Evolutionary conservation across 768 basidiomycete species (phyloP).

Genomic region (Epithele typhae): DNA sequence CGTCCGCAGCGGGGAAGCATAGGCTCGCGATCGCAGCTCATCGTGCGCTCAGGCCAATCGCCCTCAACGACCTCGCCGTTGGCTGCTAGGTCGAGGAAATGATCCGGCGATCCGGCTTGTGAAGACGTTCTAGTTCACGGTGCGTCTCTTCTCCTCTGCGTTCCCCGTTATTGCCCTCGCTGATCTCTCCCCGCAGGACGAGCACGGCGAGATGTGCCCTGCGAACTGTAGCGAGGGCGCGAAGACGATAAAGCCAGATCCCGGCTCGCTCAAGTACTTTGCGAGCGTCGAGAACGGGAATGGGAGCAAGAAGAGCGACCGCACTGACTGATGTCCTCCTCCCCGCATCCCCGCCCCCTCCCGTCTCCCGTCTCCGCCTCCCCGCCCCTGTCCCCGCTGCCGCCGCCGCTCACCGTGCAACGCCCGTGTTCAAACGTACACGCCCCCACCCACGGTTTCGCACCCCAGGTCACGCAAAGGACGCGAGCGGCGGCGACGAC

Average conservation of each 20-base stretch:
- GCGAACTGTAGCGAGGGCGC: conserved; percentile 82
- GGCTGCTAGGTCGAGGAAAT: conserved; percentile 96
- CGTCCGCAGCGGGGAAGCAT: no score
- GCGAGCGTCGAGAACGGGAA: conserved; percentile 32
- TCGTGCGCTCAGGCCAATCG: conserved; percentile 55
- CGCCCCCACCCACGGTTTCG: no score
- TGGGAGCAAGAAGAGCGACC: conserved; percentile 52
- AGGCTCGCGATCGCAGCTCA: no score
- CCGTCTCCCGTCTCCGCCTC: no score
- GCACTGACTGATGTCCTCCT: conserved; percentile 41
- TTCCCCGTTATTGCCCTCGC: not conserved
- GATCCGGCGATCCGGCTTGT: conserved; percentile 79
- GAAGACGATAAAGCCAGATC: conserved; percentile 81
- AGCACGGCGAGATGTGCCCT: conserved; percentile 91
- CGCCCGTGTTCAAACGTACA: no score
- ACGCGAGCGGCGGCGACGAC: no score
- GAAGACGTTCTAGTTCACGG: conserved; percentile 90
- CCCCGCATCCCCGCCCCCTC: conserved; percentile 10
- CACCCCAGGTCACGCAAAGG: no score
- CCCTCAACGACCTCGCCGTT: conserved; percentile 89
- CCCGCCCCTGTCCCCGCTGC: no score
- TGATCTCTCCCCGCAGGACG: conserved; percentile 47
- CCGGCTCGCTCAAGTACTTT: conserved; percentile 76
- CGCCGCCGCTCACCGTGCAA: no score
- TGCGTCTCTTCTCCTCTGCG: conserved; percentile 37